Base-by-base conservation (phyloP, 768 basidiomycete species). In the Pleurotus tuoliensis region DNA sequence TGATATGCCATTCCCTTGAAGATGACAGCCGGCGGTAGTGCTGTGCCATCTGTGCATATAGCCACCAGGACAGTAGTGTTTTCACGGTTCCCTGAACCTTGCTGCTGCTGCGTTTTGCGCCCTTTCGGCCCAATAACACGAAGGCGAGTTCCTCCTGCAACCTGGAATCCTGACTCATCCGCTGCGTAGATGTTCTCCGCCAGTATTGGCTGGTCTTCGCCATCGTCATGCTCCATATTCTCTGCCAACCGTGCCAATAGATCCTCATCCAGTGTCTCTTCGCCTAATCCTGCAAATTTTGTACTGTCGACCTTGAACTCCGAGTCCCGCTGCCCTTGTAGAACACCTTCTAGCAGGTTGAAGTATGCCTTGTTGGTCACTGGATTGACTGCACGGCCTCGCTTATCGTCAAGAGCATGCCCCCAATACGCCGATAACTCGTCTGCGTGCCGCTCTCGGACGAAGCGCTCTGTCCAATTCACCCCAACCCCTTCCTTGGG, bases 41-140 rank as follows among this genome's bases (percentile, higher is more conserved):
- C 43, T 1, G 71, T 71, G 0, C 79, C 76, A 69, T 78, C 69
- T 0, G 71, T 67, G 57, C 71, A 70, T 38, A 76, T 75, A 5
- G 70, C 70, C 16, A 66, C 59, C 27, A 76, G 48, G 1, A 72
- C 69, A 5, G 73, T 75, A 22, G 66, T 72, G 45, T 69, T 74
- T 56, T 76, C 69, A 1, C 66, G 53, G 7, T 59, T 64, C 1
- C 70, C 69, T 46, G 57, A 57, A 16, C 56, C 39, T 55, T 66
- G 66, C 61, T 74, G 68, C 59, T 73, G 66, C 49, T 70, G 72
- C 3, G 63, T 44, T 9, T 53, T 62, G 20, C 60, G 62, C 45
- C 59, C 58, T 15, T 25, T 47, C 1, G 57, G 38, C 12, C 71
- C 72, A 61, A 74, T 61, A 0, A 76, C 71, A 15, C 64, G 49